Percentiles rank a stretch among this genome's conserved stretches.
Evolutionary conservation across 805 yeast species (phyloP).

Genomic region (Candida stauntonica): DNA sequence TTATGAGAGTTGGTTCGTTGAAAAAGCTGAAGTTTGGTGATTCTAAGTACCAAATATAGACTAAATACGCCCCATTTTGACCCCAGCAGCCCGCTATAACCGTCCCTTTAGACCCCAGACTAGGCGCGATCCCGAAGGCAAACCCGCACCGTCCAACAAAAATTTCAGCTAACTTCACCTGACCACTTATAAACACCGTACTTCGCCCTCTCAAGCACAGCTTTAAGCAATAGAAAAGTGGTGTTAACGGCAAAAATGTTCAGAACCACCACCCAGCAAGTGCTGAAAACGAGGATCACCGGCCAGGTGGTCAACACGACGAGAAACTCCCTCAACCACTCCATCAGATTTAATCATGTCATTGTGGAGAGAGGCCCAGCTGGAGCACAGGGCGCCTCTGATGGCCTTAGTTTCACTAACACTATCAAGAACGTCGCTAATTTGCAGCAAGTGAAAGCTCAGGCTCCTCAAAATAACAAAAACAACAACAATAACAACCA

Average conservation of each 20-base stretch:
- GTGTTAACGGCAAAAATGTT: conserved; percentile 17
- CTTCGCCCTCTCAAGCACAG: too few species aligned
- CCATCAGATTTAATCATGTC: conserved; percentile 35
- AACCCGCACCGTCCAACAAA: conserved; percentile 4
- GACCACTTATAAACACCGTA: conserved; percentile 1
- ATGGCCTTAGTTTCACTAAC: conserved; percentile 20
- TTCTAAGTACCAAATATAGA: too few species aligned
- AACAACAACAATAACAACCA: conserved; percentile 4
- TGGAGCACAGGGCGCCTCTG: conserved; percentile 12
- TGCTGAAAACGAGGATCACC: conserved; percentile 33
- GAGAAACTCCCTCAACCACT: conserved; percentile 34
- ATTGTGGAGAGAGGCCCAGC: conserved; percentile 30
- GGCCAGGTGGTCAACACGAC: conserved; percentile 36
- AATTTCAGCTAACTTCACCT: neutral
- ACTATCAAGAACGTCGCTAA: conserved; percentile 30
- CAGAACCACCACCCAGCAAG: conserved; percentile 23
- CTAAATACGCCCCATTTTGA: too few species aligned
- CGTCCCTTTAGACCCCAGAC: too few species aligned
- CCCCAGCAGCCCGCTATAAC: too few species aligned
- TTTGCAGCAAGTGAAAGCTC: conserved; percentile 20
- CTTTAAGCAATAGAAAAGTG: too few species aligned
- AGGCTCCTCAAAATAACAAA: conserved; percentile 1
- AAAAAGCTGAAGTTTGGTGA: too few species aligned
- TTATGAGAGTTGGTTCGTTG: too few species aligned
- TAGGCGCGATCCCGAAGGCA: too few species aligned